Evolutionary conservation across 495 filamentous ascomycete genomes (phyloP), one percentile per base, ranked within the genome.

Genomic region (Aspergillus ellipticus): DNA sequence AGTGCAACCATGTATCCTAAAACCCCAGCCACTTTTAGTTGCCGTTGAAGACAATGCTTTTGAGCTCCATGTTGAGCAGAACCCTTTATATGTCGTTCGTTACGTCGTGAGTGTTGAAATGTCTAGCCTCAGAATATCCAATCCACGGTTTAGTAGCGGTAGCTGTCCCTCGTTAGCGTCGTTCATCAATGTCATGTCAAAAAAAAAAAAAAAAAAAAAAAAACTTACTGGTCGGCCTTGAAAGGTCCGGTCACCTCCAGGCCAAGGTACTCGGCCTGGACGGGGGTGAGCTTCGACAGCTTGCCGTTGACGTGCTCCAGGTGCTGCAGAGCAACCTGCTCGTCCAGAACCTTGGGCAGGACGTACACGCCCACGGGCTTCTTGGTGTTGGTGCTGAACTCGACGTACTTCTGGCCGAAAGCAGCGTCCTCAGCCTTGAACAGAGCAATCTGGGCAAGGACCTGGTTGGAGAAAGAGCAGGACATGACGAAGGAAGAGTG

Each of bases 401-500:
- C 94, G 66, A 89, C 80, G 77, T 97, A 97, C 82, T 96, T 96
- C 73, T 86, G 77, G 73, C 88, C 83, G 74, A 97, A 98, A 50
- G 76, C 87, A 67, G 80, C 82, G 66, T 98, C 93, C 71, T 87
- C 82, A 64, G 86, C 85, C 86, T 97, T 97, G 88, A 78, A 98
- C 60, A 98, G 82, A 81, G 96, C 89, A 77, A 98, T 98, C 80
- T 98, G 94, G 24, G 94, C 94, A 70, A 98, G 90, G 61, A 97
- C 94, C 84, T 98, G 94, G 86, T 98, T 98, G 81, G 93, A 96
- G 88, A 98, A 98, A 58, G 92, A 97, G 89, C 94, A 98, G 61
- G 90, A 96, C 94, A 98, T 97, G 84, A 98, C 94, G 80, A 98
- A 98, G 47, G 93, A 97, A 65, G 92, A 96, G 88, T 98, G 94